phyloP scores from a whole-genome alignment of 805 yeast genomes.

The Pichia scutulata region DNA sequence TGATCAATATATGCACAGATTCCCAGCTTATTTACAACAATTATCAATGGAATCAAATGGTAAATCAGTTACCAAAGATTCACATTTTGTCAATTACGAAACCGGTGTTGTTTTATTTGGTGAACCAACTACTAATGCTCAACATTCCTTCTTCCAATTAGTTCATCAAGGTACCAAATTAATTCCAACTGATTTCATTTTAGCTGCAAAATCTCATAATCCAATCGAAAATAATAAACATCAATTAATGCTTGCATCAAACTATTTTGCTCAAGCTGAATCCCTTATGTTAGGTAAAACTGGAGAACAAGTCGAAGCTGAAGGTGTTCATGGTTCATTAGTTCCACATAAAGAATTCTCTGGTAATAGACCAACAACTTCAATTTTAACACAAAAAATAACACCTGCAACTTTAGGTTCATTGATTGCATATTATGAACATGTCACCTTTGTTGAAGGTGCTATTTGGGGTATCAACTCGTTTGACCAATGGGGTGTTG shows the following conservation, averaged over 20 bases:
- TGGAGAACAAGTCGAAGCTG: constrained; percentile 72
- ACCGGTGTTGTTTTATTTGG: constrained; percentile 95
- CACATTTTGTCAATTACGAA: constrained; percentile 85
- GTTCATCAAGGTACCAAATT: constrained; percentile 98
- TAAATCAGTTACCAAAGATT: constrained; percentile 91
- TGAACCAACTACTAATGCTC: constrained; percentile 98
- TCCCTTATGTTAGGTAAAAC: constrained; percentile 96
- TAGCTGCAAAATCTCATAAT: constrained; percentile 97
- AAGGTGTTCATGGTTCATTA: constrained; percentile 74
- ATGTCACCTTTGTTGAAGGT: constrained; percentile 95
- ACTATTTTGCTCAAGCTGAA: constrained; percentile 97
- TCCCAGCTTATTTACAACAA: constrained; percentile 99
- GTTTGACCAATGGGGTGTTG: constrained; percentile 99
- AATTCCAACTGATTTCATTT: constrained; percentile 93
- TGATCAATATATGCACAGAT: constrained; percentile 97
- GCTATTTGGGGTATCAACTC: constrained; percentile 99
- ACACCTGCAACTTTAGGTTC: constrained; percentile 97
- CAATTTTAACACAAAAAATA: constrained; percentile 89
- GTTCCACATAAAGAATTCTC: constrained; percentile 94
- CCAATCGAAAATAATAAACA: constrained; percentile 91
- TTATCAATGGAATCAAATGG: constrained; percentile 99
- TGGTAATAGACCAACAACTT: constrained; percentile 98
- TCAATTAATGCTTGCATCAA: constrained; percentile 98
- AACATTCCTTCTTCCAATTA: constrained; percentile 98
- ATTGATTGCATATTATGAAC: constrained; percentile 96